Conservation (phyloP, 192 early-diverging fungal species). For the Coemansia guatemalensis region DNA sequence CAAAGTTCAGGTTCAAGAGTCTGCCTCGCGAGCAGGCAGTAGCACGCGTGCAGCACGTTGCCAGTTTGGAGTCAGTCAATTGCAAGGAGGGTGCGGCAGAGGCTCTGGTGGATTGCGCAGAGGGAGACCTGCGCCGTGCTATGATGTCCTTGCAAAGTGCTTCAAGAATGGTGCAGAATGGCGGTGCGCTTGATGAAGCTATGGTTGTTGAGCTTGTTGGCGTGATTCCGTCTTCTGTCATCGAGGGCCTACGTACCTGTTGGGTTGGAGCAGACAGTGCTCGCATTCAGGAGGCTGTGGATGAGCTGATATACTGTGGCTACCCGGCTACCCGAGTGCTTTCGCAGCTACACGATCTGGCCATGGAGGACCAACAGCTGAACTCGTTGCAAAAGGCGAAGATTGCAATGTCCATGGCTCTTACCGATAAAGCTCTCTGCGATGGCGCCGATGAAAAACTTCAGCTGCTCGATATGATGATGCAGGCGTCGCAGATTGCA, state of each 20-base stretch:
- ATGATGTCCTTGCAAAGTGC: conserved; percentile 93
- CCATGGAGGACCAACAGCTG: conserved; percentile 63
- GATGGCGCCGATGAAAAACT: conserved; percentile 92
- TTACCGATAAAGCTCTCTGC: conserved; percentile 68
- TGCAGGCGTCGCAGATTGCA: conserved; percentile 51
- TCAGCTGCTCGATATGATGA: conserved; percentile 72
- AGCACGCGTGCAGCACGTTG: conserved; percentile 66
- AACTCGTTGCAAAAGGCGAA: conserved; percentile 71
- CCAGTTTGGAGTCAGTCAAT: conserved; percentile 62
- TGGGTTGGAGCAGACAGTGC: conserved; percentile 56
- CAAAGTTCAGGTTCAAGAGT: conserved; percentile 94
- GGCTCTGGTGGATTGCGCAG: conserved; percentile 69
- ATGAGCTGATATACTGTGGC: conserved; percentile 64
- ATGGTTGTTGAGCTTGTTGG: conserved; percentile 81
- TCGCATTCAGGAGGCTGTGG: conserved; percentile 55
- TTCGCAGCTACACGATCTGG: conserved; percentile 68
- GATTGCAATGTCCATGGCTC: conserved; percentile 65
- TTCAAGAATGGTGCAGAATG: conserved; percentile 56
- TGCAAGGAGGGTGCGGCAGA: conserved; percentile 51
- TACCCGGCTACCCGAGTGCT: conserved; percentile 77
- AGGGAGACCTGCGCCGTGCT: conserved; percentile 90
- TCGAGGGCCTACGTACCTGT: conserved; percentile 60
- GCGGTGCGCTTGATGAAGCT: conserved; percentile 35
- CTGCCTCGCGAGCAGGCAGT: conserved; percentile 63
- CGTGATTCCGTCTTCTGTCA: conserved; percentile 60